Evolutionary conservation across 108 stramenopile species (phyloP).

Genomic region (Skeletonema tropicum): DNA sequence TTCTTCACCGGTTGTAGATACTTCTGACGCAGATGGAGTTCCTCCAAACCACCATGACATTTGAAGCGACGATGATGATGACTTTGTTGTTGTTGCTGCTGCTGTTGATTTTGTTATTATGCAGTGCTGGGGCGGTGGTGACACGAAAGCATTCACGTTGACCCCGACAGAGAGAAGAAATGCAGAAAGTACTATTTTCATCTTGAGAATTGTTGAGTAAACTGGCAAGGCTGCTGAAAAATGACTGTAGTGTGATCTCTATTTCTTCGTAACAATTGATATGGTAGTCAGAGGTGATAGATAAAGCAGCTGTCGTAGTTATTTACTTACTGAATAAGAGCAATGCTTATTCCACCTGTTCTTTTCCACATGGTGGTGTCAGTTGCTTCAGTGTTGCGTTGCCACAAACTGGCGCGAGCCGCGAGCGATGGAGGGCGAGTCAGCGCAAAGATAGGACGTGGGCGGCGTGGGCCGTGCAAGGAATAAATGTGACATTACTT

Average conservation of each 20-base stretch:
- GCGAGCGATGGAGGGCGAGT: too few relatives aligned
- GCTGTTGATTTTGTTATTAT: background rate
- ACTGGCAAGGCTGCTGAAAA: background rate
- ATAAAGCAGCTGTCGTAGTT: background rate
- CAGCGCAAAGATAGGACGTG: too few relatives aligned
- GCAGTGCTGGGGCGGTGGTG: background rate
- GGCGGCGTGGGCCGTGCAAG: too few relatives aligned
- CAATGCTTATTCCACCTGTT: background rate
- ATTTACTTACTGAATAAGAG: too few relatives aligned
- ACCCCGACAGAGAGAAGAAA: background rate
- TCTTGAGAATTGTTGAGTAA: background rate
- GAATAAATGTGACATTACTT: too few relatives aligned
- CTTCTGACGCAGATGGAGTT: constrained; percentile 31
- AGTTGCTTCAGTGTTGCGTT: too few relatives aligned
- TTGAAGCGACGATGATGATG: background rate
- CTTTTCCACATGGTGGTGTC: background rate
- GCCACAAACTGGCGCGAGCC: too few relatives aligned
- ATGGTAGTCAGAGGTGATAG: background rate
- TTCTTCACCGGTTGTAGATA: constrained; percentile 31
- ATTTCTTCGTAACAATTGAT: background rate
- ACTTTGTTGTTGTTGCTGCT: background rate
- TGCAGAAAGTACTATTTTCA: constrained; percentile 2
- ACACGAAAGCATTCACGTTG: background rate
- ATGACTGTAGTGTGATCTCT: too few relatives aligned
- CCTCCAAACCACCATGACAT: constrained; percentile 55